Evolutionary conservation across 345 rosid genomes (phyloP), one percentile per base, ranked within the genome.

Genomic region (Hibiscus tridactylites): DNA sequence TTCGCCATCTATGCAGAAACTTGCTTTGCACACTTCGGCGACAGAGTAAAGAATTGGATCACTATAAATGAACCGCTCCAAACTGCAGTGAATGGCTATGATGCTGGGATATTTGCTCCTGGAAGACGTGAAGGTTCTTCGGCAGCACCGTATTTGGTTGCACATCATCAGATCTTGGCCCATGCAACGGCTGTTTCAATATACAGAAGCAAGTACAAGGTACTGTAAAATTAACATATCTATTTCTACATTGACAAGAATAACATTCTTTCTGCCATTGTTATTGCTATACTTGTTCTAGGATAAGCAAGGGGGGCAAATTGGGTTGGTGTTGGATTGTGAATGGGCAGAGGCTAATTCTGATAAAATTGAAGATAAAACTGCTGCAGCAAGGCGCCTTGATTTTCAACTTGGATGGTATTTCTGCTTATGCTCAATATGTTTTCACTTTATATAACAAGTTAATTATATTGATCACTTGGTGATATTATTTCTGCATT

Each of bases 331-430:
- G 29, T 76, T 94, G 62, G 85, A 82, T 61, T 82, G 95, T 62
- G 83, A 85, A 66, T 90, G 98, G 98, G 86, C 89, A 6, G 93
- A 86, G 80, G 81, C 97, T 42, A 81, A 79, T 73, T 86, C 95
- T 4, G 85, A 91, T 17, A 77, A 73, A 78, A 59, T 56, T n/a
- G 88, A 86, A 57, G 87, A 94, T 80, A 76, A 76, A 75, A 61
- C 65, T 74, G 96, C 95, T 26, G 91, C 96, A 39, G 80, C 79
- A 46, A 75, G 95, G 85, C 93, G 95, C 65, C 74, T 94, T 29
- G 97, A 91, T 78, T 94, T 91, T 81, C 91, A 85, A 79, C 79
- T 90, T 74, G 98, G 98, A 78, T 94, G 97, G 98, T 94, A 83
- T 15, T 72, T 62, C 70, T 49, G 44, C 73, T 57, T 57, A 8